Evolutionary conservation across 2,329 filamentous ascomycete species (phyloP), one percentile per base, ranked within the genome.

Genomic region (Triangularia setosa): DNA sequence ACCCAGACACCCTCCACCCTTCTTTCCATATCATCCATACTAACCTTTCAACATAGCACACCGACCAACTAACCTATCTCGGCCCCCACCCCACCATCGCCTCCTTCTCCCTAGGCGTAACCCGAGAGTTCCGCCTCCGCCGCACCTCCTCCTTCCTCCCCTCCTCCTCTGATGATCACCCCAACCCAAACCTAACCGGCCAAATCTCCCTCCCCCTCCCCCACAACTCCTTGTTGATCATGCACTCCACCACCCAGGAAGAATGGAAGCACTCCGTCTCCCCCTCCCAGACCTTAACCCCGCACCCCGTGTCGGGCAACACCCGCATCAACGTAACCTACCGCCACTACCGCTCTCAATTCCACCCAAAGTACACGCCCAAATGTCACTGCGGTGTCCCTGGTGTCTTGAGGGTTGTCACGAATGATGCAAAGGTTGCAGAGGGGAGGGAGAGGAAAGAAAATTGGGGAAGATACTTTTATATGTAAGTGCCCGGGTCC

Each of bases 191-290:
- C 33, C 79, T 84, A 1, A 89, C 95, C 68, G 82, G 93, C 3
- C 93, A 97, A 74, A 94, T 98, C 64, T 88, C 92, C 0, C 95
- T 98, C 53, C 92, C 97, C 71, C 86, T 98, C 0, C 94, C 94
- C 0, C 95, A 98, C 76, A 98, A 98, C 75, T 96, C 92, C 0
- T 83, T 98, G 0, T 83, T 99, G 0, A 83, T 98, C 9, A 98
- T 99, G 95, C 93, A 98, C 73, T 93, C 94, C 0, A 92, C 96
- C 74, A 98, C 97, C 92, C 94, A 98, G 73, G 94, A 98, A 73
- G 89, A 91, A 73, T 98, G 93, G 93, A 98, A 97, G 75, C 95
- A 99, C 75, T 85, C 86, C 69, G 90, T 99, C 53, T 82, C 87
- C 0, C 90, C 93, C 0, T 88, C 90, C 0, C 81, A 83, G 58